phyloP scores from a whole-genome alignment of 805 yeast species.

The Lipomyces mesembrius region DNA sequence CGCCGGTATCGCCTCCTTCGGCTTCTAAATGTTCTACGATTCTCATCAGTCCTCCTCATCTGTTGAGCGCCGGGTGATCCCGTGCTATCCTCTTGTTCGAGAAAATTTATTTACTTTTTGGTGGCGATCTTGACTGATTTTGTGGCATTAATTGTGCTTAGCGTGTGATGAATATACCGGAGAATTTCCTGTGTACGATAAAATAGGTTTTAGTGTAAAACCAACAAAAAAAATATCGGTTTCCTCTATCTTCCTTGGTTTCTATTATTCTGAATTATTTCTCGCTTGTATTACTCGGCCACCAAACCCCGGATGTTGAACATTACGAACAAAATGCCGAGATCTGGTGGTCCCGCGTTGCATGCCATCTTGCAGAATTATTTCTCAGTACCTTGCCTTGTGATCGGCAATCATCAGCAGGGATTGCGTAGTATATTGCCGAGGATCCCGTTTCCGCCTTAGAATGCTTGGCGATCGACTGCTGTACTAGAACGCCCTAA shows the following conservation, averaged over 20 bases:
- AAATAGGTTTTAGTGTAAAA: not conserved
- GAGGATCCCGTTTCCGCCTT: no score
- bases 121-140: not conserved
- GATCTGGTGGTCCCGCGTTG: no score
- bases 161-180: not conserved
- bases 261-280: not conserved
- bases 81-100: not conserved
- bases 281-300: no score
- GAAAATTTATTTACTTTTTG: not conserved
- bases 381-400: no score
- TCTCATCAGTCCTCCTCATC: not conserved
- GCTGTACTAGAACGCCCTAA: no score
- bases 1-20: conserved; percentile 22
- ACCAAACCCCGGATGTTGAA: no score
- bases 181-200: not conserved
- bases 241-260: not conserved
- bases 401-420: no score
- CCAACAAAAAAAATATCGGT: not conserved
- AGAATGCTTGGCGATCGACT: no score
- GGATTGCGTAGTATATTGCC: no score
- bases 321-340: no score
- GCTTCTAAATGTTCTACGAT: not conserved
- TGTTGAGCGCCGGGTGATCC: not conserved
- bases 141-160: not conserved
- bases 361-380: no score